Evolutionary conservation across 2,329 filamentous ascomycete species (phyloP).

Genomic region (Cladophialophora exuberans): DNA sequence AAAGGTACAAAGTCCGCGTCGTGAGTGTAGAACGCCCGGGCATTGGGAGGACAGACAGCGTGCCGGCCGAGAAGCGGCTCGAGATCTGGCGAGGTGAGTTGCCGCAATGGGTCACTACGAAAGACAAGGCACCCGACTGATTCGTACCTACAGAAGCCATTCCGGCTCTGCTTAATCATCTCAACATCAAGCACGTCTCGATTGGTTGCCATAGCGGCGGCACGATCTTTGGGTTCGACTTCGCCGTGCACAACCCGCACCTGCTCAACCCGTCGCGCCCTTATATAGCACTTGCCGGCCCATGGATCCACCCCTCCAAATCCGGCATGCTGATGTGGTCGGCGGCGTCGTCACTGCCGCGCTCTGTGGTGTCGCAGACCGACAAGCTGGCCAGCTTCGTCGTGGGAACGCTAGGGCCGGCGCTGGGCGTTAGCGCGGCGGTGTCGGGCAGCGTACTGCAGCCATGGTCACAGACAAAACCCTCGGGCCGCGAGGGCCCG

Average conservation of each 20-base stretch:
- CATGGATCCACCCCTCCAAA: conserved; percentile 4
- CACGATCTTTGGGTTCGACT: conserved; percentile 13
- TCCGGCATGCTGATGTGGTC: neutral
- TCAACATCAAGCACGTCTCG: conserved; percentile 10
- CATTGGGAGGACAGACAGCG: neutral
- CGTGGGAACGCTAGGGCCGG: conserved; percentile 1
- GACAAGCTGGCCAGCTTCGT: conserved; percentile 10
- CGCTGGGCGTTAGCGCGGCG: conserved; percentile 1
- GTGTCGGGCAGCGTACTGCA: conserved; percentile 5
- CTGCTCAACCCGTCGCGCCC: conserved; percentile 7
- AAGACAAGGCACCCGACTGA: neutral
- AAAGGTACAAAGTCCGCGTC: conserved; percentile 1
- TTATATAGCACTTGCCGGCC: conserved; percentile 1
- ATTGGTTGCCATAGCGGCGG: conserved; percentile 13
- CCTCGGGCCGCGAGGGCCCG: conserved; percentile 1
- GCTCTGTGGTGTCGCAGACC: neutral
- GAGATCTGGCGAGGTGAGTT: conserved; percentile 5
- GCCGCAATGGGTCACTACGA: neutral
- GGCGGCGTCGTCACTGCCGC: conserved; percentile 4
- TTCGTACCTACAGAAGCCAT: neutral
- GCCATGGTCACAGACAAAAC: conserved; percentile 2
- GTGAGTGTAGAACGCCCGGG: neutral
- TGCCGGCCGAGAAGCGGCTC: conserved; percentile 4
- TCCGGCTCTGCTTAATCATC: conserved; percentile 8
- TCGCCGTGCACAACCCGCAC: conserved; percentile 4